Conservation (phyloP, 1,284 basidiomycete genomes). For the Cystobasidium pallidum region DNA sequence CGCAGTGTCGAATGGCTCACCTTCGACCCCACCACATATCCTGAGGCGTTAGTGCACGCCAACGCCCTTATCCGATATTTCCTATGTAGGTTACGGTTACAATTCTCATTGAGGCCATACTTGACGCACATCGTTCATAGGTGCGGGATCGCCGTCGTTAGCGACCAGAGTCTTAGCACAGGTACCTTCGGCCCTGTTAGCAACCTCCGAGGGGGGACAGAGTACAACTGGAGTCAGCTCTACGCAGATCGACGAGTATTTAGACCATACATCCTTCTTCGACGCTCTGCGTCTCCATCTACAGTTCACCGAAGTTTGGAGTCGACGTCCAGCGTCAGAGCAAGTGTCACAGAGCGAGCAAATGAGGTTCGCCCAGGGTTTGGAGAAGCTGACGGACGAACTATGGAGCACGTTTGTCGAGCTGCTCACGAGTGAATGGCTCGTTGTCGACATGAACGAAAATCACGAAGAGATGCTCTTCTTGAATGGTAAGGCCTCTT, state of each 20-base stretch:
- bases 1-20: conserved; percentile 93
- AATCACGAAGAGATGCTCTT: conserved; percentile 45
- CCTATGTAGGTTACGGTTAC: conserved; percentile 65
- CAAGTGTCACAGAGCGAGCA: conserved; percentile 6
- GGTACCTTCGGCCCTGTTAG: conserved; percentile 69
- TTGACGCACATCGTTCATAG: conserved; percentile 58
- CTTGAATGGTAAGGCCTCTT: conserved; percentile 22
- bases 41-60: conserved; percentile 78
- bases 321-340: conserved; percentile 35
- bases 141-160: conserved; percentile 70
- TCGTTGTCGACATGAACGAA: conserved; percentile 61
- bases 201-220: conserved; percentile 54
- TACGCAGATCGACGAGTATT: conserved; percentile 55
- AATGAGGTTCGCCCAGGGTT: conserved; percentile 12
- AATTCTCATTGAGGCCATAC: too few relatives aligned
- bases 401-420: conserved; percentile 64
- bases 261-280: conserved; percentile 60
- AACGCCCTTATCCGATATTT: conserved; percentile 85
- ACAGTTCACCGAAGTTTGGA: conserved; percentile 49
- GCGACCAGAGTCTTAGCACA: conserved; percentile 69
- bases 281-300: conserved; percentile 48
- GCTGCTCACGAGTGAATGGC: conserved; percentile 74
- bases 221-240: conserved; percentile 47
- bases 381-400: conserved; percentile 24
- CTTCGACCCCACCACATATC: conserved; percentile 63